Conservation (phyloP, 305 asterid species). For the Fraxinus velutina region DNA sequence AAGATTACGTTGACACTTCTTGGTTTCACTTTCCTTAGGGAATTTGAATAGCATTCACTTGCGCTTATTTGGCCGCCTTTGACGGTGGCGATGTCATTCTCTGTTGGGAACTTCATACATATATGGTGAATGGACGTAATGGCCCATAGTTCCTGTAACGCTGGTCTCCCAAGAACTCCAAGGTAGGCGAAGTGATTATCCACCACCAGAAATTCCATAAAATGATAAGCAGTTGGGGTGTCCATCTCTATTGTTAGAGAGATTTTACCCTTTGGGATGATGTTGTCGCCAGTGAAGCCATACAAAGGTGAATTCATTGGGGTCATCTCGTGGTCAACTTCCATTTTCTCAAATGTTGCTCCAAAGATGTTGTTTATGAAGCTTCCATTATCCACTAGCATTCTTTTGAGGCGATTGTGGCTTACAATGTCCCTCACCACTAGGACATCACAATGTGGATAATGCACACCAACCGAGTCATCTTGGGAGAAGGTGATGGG, state of each 20-base stretch:
- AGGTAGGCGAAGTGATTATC: not conserved
- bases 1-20: not conserved
- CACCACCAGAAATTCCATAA: not conserved
- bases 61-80: not conserved
- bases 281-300: not conserved
- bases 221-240: not conserved
- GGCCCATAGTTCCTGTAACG: not conserved
- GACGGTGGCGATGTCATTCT: not conserved
- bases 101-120: not conserved
- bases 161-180: not conserved
- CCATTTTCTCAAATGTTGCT: not conserved
- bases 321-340: not conserved
- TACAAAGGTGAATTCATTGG: not conserved
- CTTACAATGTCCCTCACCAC: not conserved
- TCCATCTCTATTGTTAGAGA: not conserved
- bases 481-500: not conserved
- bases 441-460: not conserved
- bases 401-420: not conserved
- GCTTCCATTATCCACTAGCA: not conserved
- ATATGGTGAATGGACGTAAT: not conserved
- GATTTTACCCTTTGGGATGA: too few relatives aligned
- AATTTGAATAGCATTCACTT: not conserved
- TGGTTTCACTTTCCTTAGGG: not conserved
- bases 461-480: not conserved
- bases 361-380: not conserved